These are phyloP conservation scores for Dalechampia spathulata DNA, from an alignment of 441 rosid species.

Conservation along the genomic window DNA sequence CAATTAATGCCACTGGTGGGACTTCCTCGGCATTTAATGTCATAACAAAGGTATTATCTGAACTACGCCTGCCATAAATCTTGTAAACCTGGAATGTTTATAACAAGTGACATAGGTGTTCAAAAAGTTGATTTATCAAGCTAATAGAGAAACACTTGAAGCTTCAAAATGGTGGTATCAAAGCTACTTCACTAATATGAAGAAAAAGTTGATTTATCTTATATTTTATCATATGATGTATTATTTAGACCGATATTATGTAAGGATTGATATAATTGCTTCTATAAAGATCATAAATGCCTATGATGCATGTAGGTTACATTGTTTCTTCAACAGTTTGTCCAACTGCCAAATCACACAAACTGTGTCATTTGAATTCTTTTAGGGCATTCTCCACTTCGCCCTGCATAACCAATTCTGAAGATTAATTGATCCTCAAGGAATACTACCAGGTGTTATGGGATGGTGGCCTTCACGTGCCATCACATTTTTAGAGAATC, in stretches of 20 bases:
- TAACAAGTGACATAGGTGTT: background rate
- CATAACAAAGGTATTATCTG: constrained; percentile 36
- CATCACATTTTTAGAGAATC: constrained; percentile 44
- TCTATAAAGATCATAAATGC: background rate
- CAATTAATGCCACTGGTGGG: constrained; percentile 45
- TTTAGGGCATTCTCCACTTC: constrained; percentile 45
- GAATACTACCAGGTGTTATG: constrained; percentile 51
- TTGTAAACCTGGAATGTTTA: constrained; percentile 5
- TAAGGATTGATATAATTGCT: background rate
- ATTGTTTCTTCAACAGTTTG: too few relatives aligned
- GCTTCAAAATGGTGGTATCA: too few relatives aligned
- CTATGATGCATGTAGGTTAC: background rate
- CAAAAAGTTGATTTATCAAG: too few relatives aligned
- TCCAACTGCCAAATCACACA: background rate
- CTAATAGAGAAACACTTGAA: too few relatives aligned
- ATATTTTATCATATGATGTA: too few relatives aligned
- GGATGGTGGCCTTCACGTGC: constrained; percentile 63
- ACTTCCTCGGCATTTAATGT: constrained; percentile 53
- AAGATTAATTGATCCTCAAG: constrained; percentile 46
- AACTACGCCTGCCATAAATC: background rate
- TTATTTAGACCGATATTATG: too few relatives aligned
- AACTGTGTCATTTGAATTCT: background rate
- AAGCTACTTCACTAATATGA: too few relatives aligned
- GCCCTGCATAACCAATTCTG: constrained; percentile 42
- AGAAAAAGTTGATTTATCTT: too few relatives aligned